phyloP scores from a whole-genome alignment of 176 grass and related monocot genomes.

The Triticum timopheevii region DNA sequence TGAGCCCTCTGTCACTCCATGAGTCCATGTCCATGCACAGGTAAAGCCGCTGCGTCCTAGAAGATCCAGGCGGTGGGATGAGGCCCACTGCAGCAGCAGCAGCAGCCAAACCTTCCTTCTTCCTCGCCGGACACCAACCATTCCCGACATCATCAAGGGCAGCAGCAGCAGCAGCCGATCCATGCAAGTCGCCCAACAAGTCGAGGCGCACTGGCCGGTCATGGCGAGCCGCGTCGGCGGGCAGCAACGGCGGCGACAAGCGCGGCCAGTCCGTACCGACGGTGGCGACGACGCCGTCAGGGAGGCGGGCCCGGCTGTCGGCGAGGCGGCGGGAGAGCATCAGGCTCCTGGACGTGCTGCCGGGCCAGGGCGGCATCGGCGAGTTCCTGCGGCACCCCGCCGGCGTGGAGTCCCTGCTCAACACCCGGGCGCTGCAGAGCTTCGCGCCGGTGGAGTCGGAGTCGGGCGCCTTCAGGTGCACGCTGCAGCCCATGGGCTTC shows the following conservation, averaged over 20 bases:
- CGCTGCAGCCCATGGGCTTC: conserved; percentile 61
- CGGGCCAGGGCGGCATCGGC: conserved; percentile 28
- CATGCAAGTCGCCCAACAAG: conserved; percentile 6
- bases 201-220: background rate
- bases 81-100: conserved; percentile 3
- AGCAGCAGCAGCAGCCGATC: background rate
- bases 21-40: background rate
- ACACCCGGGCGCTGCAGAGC: conserved; percentile 72
- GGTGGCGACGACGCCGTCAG: background rate
- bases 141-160: background rate
- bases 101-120: conserved; percentile 11
- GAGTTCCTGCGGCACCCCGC: conserved; percentile 68
- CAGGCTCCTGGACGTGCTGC: conserved; percentile 36
- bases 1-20: background rate
- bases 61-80: conserved; percentile 38
- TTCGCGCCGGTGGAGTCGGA: conserved; percentile 37
- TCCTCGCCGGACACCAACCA: background rate
- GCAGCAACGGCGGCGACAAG: conserved; percentile 2
- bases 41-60: conserved; percentile 23
- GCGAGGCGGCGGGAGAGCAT: conserved; percentile 48
- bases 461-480: conserved; percentile 52
- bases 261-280: background rate
- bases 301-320: conserved; percentile 33
- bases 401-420: conserved; percentile 74
- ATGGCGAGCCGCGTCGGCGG: conserved; percentile 28